phyloP scores from a whole-genome alignment of 176 grass and related monocot species.

The Phragmites australis region DNA sequence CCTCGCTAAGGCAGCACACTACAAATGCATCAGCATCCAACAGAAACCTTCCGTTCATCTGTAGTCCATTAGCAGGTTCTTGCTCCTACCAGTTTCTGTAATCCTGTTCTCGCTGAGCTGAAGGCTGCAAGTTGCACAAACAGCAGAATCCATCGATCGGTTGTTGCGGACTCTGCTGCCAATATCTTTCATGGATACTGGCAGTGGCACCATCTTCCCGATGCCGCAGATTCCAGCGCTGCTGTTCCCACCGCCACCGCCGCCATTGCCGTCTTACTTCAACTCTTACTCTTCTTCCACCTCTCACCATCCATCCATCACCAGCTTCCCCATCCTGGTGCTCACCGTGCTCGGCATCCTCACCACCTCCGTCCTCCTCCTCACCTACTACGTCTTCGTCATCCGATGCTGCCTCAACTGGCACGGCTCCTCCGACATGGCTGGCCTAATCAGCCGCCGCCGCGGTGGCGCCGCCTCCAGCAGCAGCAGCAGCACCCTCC shows the following conservation, averaged over 20 bases:
- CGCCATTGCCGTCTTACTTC: background rate
- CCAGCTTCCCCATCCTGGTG: constrained; percentile 58
- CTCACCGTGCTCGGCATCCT: constrained; percentile 73
- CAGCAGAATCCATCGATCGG: too few relatives aligned
- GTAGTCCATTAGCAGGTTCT: background rate
- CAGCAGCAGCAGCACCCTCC: background rate
- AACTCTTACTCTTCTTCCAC: background rate
- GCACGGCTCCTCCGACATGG: constrained; percentile 25
- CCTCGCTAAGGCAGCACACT: background rate
- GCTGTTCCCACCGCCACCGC: background rate
- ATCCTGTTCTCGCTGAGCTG: background rate
- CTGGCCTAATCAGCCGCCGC: constrained; percentile 12
- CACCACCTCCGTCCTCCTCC: constrained; percentile 56
- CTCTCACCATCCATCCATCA: constrained; percentile 14
- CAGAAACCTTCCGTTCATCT: background rate
- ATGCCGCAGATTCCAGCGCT: constrained; percentile 1
- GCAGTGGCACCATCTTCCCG: background rate
- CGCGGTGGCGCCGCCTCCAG: background rate
- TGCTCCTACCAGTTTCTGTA: too few relatives aligned
- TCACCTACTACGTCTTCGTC: constrained; percentile 86
- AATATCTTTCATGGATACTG: constrained; percentile 37
- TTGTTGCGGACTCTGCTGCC: too few relatives aligned
- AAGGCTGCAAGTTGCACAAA: background rate
- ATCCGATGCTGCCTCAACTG: constrained; percentile 76
- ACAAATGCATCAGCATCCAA: constrained; percentile 1